These are phyloP conservation scores for Dipteronia sinensis DNA, from an alignment of 345 rosid species.

Conservation along the genomic window DNA sequence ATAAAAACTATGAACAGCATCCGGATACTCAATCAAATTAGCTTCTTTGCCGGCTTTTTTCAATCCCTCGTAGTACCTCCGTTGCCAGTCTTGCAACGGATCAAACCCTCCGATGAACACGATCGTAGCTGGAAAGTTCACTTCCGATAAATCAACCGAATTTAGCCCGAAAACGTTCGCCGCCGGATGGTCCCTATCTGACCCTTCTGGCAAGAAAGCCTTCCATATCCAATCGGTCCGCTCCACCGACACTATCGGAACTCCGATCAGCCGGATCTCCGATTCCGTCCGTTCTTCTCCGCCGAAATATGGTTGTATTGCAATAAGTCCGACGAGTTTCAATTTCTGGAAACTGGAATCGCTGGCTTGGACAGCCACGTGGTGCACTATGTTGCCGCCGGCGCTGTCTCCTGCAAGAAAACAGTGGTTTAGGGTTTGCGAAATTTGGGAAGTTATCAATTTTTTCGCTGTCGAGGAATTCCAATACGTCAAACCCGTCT, in stretches of 20 bases:
- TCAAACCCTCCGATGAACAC: conserved; percentile 25
- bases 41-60: conserved; percentile 30
- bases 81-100: conserved; percentile 40
- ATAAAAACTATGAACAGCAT: conserved; percentile 25
- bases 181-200: conserved; percentile 15
- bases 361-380: conserved; percentile 25
- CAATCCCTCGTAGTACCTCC: conserved; percentile 32
- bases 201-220: conserved; percentile 22
- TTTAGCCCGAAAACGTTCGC: conserved; percentile 7
- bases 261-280: conserved; percentile 10
- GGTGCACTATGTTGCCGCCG: conserved; percentile 38
- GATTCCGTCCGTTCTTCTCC: conserved; percentile 37
- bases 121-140: conserved; percentile 17
- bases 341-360: neutral
- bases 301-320: conserved; percentile 36
- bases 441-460: neutral
- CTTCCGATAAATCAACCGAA: neutral
- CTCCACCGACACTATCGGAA: conserved; percentile 10
- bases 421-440: conserved; percentile 2
- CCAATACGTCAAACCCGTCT: conserved; percentile 9
- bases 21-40: conserved; percentile 12
- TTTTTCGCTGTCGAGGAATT: conserved; percentile 1
- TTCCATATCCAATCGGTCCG: conserved; percentile 19
- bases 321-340: conserved; percentile 25
- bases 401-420: conserved; percentile 35